Percentiles rank a stretch among this genome's conserved stretches.
Evolutionary conservation across 73 alveolate species (phyloP).

Genomic region (Stentor roeselii): DNA sequence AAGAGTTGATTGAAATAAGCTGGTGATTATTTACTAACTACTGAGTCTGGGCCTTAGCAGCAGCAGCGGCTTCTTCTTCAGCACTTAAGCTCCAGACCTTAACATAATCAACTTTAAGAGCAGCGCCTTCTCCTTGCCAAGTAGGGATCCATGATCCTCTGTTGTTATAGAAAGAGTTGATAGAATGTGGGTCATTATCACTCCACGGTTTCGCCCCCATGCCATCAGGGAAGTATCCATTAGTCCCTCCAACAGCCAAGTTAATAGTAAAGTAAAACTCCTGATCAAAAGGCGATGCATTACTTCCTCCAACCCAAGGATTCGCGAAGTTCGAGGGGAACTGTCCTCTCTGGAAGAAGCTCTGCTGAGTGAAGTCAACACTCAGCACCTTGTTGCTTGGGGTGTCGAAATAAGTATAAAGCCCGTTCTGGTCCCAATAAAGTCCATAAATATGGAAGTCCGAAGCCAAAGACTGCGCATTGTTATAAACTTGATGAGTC

Average conservation of each 20-base stretch:
- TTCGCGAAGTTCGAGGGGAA: constrained; percentile 45
- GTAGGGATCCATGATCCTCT: constrained; percentile 57
- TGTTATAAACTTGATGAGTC: constrained; percentile 27
- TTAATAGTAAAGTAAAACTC: constrained; percentile 63
- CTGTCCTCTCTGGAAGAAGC: constrained; percentile 50
- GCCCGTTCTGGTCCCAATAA: constrained; percentile 50
- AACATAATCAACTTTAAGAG: constrained; percentile 14
- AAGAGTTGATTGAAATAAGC: no score
- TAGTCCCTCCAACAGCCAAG: constrained; percentile 86
- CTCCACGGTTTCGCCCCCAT: constrained; percentile 65
- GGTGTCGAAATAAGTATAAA: constrained; percentile 60
- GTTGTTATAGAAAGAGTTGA: constrained; percentile 50
- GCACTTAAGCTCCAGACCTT: constrained; percentile 25
- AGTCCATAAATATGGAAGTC: constrained; percentile 70
- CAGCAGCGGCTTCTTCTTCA: background rate
- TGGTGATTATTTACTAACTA: no score
- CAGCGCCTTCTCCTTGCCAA: constrained; percentile 34
- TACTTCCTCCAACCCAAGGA: constrained; percentile 61
- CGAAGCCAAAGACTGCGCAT: constrained; percentile 30
- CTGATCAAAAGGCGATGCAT: constrained; percentile 62
- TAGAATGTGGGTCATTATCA: constrained; percentile 35
- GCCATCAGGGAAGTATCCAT: constrained; percentile 64
- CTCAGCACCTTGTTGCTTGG: constrained; percentile 33
- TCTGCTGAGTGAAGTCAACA: constrained; percentile 35
- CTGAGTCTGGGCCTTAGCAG: no score